Base-by-base conservation (phyloP, 495 filamentous ascomycete species). In the Thermothielavioides terrestris region DNA sequence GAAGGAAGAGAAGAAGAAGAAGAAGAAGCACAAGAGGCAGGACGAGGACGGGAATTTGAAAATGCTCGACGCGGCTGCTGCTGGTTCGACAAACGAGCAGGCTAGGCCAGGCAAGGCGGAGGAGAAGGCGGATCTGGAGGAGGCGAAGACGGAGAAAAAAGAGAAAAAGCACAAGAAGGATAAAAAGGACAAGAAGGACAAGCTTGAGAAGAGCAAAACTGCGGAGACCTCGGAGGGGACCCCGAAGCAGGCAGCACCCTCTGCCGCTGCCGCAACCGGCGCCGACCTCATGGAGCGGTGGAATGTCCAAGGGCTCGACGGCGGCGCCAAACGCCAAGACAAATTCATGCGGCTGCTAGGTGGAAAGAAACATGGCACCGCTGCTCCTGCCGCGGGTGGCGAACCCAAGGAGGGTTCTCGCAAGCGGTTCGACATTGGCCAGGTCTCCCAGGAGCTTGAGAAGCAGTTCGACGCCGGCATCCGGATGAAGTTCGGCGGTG, bases 311-410 rank as follows among this genome's bases (percentile, higher is more conserved):
- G 72, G 61, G 14, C 68, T 82, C 39, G 64, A 62, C 8, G 79
- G 80, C 11, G 76, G 70, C 21, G 54, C 61, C 5, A 64, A 61
- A 14, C 71, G 80, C 14, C 74, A 79, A 50, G 59, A 64, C 40
- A 83, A 82, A 59, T 81, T 80, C 48, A 60, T 80, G 45, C 62
- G 73, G 23, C 70, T 83, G 6, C 66, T 83, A 1, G 78, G 79
- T 2, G 77, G 64, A 1, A 72, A 72, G 52, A 74, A 72, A 26
- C 61, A 58, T 18, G 60, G 54, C 9, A 49, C 35, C 10, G 41
- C 43, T 20, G 46, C 54, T 15, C 27, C 56, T 30, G 46, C 38
- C 35, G 34, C 46, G n/a, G n/a, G n/a, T 0, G 22, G 50, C 2
- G 25, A 54, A 3, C 51, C 54, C 8, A 57, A 57, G 23, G 61